These are phyloP conservation scores for Nevesoporus exiguus DNA, from an alignment of 768 basidiomycete genomes.

Conservation along the genomic window DNA sequence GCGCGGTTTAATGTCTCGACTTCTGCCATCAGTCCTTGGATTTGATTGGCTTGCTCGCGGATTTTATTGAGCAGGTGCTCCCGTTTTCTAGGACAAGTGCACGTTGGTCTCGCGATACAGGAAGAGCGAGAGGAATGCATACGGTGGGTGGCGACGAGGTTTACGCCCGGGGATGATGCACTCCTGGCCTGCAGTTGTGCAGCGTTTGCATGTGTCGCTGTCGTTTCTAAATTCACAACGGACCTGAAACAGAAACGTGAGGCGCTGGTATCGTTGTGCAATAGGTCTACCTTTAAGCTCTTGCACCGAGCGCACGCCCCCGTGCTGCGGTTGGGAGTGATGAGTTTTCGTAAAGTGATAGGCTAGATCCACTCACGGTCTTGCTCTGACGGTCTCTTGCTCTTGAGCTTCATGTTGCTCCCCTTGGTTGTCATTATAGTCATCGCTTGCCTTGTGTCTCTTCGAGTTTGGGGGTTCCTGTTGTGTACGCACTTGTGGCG, in stretches of 20 bases:
- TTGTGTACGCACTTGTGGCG: background rate
- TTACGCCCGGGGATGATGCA: conserved; percentile 83
- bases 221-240: conserved; percentile 74
- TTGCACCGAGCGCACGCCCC: conserved; percentile 77
- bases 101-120: background rate
- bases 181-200: conserved; percentile 64
- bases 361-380: conserved; percentile 15
- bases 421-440: conserved; percentile 12
- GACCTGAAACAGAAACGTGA: conserved; percentile 43
- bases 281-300: conserved; percentile 40
- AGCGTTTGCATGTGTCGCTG: conserved; percentile 73
- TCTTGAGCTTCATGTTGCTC: conserved; percentile 24
- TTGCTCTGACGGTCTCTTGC: conserved; percentile 19
- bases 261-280: background rate
- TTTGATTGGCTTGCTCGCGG: conserved; percentile 68
- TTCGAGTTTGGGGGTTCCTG: conserved; percentile 13
- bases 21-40: conserved; percentile 66
- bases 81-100: conserved; percentile 53
- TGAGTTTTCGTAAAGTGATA: background rate
- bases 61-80: conserved; percentile 78
- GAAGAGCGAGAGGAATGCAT: conserved; percentile 28
- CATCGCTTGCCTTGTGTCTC: conserved; percentile 21
- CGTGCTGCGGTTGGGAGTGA: conserved; percentile 25
- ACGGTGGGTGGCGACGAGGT: conserved; percentile 78
- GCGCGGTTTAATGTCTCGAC: conserved; percentile 48